Percentiles rank a stretch among this genome's conserved stretches.
Conservation (phyloP, 176 grass and related monocot species). For the Oryza meyeriana region DNA sequence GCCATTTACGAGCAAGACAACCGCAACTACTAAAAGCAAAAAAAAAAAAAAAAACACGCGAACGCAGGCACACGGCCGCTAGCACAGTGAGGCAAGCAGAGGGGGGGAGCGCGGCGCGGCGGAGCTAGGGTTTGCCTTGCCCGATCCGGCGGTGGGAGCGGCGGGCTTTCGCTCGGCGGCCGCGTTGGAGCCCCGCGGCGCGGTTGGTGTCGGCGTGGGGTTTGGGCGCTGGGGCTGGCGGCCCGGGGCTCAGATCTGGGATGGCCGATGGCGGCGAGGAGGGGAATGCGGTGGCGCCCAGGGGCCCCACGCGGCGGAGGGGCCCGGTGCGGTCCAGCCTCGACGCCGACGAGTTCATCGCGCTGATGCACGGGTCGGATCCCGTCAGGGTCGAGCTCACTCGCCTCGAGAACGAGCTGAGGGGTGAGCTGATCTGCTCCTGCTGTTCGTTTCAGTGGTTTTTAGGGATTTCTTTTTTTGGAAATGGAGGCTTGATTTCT, state of each 20-base stretch:
- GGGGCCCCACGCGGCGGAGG: conserved; percentile 48
- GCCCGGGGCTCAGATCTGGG: conserved; percentile 55
- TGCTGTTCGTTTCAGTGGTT: background rate
- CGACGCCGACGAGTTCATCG: conserved; percentile 95
- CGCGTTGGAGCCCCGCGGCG: background rate
- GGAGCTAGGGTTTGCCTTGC: conserved; percentile 70
- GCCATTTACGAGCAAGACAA: conserved; percentile 31
- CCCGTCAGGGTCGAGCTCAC: conserved; percentile 96
- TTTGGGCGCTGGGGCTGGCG: conserved; percentile 22
- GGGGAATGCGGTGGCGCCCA: conserved; percentile 51
- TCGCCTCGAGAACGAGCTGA: conserved; percentile 91
- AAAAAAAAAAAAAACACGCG: background rate
- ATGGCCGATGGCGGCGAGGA: conserved; percentile 65
- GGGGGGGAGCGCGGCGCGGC: conserved; percentile 1
- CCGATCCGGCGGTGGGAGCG: conserved; percentile 30
- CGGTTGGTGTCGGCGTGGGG: background rate
- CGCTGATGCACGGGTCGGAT: conserved; percentile 97
- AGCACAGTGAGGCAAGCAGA: conserved; percentile 14
- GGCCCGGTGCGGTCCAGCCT: conserved; percentile 69
- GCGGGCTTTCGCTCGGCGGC: background rate
- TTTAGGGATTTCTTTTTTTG: background rate
- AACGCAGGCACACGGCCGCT: background rate
- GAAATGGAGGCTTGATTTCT: background rate
- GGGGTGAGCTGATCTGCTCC: conserved; percentile 52
- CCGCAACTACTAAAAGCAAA: conserved; percentile 16